A percentile compares a stretch with the other conserved stretches of the same genome.
Evolutionary conservation across 768 basidiomycete species (phyloP).

Genomic region (Russula ochroleuca): DNA sequence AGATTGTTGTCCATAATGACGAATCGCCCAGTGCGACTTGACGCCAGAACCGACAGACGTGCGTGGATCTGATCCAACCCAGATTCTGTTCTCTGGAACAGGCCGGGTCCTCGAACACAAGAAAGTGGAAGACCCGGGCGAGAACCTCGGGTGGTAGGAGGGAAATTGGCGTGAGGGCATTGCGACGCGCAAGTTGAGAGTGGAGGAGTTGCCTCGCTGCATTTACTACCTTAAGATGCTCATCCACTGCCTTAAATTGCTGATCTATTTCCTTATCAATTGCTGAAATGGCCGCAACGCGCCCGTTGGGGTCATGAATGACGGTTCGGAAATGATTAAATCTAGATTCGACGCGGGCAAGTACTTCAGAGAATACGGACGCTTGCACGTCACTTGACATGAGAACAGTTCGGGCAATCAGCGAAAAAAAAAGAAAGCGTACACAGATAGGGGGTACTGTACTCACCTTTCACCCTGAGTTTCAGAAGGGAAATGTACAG

Average conservation of each 20-base stretch:
- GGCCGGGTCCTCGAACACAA: neutral
- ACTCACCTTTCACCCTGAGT: too few species aligned
- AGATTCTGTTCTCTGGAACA: neutral
- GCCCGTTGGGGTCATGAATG: neutral
- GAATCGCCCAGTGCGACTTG: slow-evolving; percentile 14
- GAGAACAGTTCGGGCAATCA: neutral
- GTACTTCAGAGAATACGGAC: neutral
- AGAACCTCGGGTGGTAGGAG: slow-evolving; percentile 21
- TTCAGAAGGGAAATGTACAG: neutral
- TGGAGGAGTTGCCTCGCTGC: neutral
- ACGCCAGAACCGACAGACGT: slow-evolving; percentile 25
- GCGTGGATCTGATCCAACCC: slow-evolving; percentile 7
- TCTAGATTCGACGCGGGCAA: neutral
- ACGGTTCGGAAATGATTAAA: neutral
- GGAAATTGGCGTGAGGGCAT: slow-evolving; percentile 11
- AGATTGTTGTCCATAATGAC: slow-evolving; percentile 9
- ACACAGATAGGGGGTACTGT: neutral
- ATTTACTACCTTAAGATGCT: too few species aligned
- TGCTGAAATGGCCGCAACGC: neutral
- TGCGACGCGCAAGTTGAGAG: slow-evolving; percentile 11
- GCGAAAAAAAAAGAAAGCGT: neutral
- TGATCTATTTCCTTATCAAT: slow-evolving; percentile 7
- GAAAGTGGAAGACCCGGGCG: slow-evolving; percentile 11
- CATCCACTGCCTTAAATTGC: too few species aligned
- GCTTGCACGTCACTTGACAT: neutral